Percentiles rank a stretch among this genome's conserved stretches.
These are phyloP conservation scores for Solanum ahanhuiri DNA, from an alignment of 257 asterid genomes.

Conservation along the genomic window DNA sequence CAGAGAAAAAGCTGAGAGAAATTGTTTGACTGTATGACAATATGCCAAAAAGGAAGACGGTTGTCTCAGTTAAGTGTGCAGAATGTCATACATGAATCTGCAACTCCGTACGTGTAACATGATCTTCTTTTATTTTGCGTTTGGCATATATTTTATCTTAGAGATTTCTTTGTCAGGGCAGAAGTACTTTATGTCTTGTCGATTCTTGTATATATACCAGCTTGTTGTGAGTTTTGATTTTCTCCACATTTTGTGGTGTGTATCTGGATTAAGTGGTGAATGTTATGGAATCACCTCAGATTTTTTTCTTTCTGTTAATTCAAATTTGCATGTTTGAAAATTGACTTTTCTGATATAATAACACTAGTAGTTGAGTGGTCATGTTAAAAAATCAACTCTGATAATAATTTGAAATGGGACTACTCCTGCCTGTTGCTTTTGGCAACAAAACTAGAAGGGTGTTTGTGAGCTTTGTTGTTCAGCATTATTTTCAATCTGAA, in stretches of 20 bases:
- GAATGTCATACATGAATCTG: background rate
- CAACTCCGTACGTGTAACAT: background rate
- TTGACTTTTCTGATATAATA: too few species aligned
- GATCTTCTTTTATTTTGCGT: background rate
- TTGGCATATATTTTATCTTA: background rate
- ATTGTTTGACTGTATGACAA: slow-evolving; percentile 32
- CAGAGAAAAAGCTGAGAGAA: slow-evolving; percentile 43
- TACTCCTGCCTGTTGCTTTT: background rate
- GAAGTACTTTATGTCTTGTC: background rate
- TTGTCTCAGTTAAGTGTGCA: slow-evolving; percentile 33
- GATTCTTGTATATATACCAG: background rate
- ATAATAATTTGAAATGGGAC: background rate
- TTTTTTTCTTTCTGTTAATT: background rate
- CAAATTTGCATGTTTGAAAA: background rate
- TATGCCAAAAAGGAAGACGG: slow-evolving; percentile 54
- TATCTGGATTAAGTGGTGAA: background rate
- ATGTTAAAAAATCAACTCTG: background rate
- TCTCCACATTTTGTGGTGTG: background rate
- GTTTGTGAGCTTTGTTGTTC: background rate
- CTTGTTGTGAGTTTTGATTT: background rate
- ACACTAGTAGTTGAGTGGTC: background rate
- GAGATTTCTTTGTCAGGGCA: background rate
- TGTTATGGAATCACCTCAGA: background rate
- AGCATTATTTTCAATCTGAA: background rate
- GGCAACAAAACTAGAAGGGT: background rate